Evolutionary conservation across 345 rosid genomes (phyloP), one percentile per base, ranked within the genome.

Genomic region (Orychophragmus violaceus): DNA sequence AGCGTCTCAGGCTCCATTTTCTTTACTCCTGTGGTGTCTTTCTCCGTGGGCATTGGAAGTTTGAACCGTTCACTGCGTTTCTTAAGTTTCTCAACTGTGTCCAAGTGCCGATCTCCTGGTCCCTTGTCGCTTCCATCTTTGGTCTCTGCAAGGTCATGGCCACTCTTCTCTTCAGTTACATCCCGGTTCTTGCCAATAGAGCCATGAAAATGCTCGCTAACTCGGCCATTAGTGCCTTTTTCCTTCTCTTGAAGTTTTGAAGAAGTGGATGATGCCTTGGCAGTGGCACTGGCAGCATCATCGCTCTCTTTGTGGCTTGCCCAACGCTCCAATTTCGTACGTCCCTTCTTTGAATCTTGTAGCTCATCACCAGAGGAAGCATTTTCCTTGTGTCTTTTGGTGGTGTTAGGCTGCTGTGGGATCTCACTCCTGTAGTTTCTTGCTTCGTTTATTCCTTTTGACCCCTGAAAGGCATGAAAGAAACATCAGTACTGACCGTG

Each of bases 11-110:
- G 74, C 82, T 90, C 97, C 59, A 72, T 73, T 78, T 78, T 94
- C 78, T 90, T 90, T 45, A 77, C 69, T 58, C 79, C 59, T 13
- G 64, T 11, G 19, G 75, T 56, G 59, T 85, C 96, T 72, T 88
- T 88, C 64, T 86, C 99, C 23, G 75, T 81, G 12, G 95, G 84
- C 95, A 91, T 82, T 22, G 99, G 99, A 69, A 90, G 88, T 78
- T 87, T 94, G 83, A 94, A 94, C 72, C 99, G 80, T 83, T 94
- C 97, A 49, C 99, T 94, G 52, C 99, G 85, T 74, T 94, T 94
- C 87, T 94, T 94, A 75, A 94, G 80, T 84, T 90, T 94, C 83
- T 90, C 99, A 17, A 94, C 91, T 0, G 97, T 94, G 75, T 90
- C 96, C 39, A 85, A 77, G 75, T 87, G 97, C 46, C 80, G 81